Evolutionary conservation across 345 rosid species (phyloP).

Genomic region (Euclidium syriacum): DNA sequence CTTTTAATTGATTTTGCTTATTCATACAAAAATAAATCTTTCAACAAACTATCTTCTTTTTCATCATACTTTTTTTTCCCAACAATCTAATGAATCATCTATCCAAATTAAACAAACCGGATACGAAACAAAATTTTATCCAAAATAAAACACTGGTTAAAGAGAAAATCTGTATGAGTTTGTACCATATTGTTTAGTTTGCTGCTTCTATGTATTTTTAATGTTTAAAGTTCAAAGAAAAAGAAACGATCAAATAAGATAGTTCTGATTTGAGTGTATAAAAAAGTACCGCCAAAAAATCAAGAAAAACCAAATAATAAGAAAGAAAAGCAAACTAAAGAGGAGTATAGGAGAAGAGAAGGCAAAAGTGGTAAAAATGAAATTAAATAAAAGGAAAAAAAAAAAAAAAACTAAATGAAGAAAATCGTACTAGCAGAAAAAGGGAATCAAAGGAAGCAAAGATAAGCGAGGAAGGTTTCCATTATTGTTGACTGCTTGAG

Average conservation of each 20-base stretch:
- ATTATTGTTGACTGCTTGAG: conserved; percentile 30
- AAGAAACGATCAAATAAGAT: background rate
- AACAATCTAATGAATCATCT: background rate
- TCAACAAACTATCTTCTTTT: too few species aligned
- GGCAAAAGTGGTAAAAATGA: background rate
- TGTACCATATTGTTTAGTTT: too few species aligned
- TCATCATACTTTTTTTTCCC: background rate
- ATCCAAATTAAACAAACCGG: background rate
- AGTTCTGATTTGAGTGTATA: background rate
- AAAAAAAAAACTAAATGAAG: background rate
- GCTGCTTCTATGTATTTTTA: too few species aligned
- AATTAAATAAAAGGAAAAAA: too few species aligned
- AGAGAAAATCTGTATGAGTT: too few species aligned
- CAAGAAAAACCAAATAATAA: background rate
- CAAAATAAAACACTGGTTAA: too few species aligned
- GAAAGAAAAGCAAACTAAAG: background rate
- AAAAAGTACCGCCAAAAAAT: background rate
- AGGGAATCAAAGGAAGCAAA: conserved; percentile 10
- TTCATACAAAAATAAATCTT: too few species aligned
- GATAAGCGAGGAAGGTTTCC: conserved; percentile 21
- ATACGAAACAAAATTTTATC: too few species aligned
- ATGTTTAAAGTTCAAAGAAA: too few species aligned
- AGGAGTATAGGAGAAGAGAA: background rate
- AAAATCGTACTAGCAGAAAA: background rate
- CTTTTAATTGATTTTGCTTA: too few species aligned